phyloP scores from a whole-genome alignment of 495 filamentous ascomycete species.

The Clavariopsis aquatica region DNA sequence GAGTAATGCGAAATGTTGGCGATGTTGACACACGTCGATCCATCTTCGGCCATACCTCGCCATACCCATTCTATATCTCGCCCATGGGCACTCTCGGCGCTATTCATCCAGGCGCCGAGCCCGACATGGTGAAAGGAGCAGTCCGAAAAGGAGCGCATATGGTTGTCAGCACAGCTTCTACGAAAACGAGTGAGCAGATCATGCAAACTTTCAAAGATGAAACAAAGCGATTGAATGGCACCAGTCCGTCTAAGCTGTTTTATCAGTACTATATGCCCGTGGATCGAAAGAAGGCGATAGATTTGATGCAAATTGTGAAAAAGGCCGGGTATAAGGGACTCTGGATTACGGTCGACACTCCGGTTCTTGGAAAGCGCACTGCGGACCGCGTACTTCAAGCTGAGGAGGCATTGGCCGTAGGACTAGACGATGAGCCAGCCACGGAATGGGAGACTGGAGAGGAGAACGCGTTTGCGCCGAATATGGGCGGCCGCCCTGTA shows the following conservation, averaged over 20 bases:
- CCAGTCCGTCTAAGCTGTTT: conserved; percentile 24
- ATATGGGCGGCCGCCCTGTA: conserved; percentile 11
- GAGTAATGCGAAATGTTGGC: conserved; percentile 33
- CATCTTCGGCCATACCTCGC: conserved; percentile 26
- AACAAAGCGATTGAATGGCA: conserved; percentile 1
- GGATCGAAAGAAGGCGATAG: conserved; percentile 19
- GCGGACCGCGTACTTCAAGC: conserved; percentile 43
- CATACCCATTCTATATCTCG: conserved; percentile 36
- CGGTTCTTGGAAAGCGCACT: conserved; percentile 44
- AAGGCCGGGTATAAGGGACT: conserved; percentile 40
- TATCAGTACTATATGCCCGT: conserved; percentile 37
- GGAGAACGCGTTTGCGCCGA: conserved; percentile 24
- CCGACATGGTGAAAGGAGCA: conserved; percentile 23
- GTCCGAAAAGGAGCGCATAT: conserved; percentile 28
- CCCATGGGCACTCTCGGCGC: conserved; percentile 34
- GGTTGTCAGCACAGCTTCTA: conserved; percentile 23
- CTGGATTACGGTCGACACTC: conserved; percentile 45
- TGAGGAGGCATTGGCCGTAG: conserved; percentile 34
- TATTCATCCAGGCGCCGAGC: conserved; percentile 33
- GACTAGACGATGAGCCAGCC: conserved; percentile 20
- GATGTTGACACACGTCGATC: conserved; percentile 16
- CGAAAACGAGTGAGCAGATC: conserved; percentile 14
- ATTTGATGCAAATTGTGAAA: conserved; percentile 23
- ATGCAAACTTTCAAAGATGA: conserved; percentile 15
- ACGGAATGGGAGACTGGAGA: conserved; percentile 24